Evolutionary conservation across 306 rosid genomes (phyloP), one percentile per base, ranked within the genome.

Genomic region (Vicia faba): DNA sequence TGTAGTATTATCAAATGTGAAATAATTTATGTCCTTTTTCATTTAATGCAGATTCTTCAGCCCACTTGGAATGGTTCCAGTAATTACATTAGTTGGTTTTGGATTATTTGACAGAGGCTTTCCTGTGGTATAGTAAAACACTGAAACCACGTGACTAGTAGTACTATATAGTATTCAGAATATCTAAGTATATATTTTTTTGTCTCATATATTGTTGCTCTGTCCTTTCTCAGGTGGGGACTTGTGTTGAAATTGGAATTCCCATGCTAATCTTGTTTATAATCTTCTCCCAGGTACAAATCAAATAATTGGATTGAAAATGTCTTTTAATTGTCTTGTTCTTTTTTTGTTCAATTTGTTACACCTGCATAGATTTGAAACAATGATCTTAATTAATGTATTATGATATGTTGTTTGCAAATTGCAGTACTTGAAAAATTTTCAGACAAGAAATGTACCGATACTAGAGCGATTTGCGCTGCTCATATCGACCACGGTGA

Each of bases 41-140:
- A 33, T 64, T 65, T 41, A 44, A 16, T 73, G 59, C 87, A 95
- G 99, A 75, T 95, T 95, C 84, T 95, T 95, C 84, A 95, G 99
- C 73, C 99, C 99, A n/a, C 92, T 95, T 70, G 97, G 96, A 70
- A 95, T 95, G 99, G 97, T 84, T 62, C 99, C 99, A 5, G 97
- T 95, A 64, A 95, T 95, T 55, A 84, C 99, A 59, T 80, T 95
- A 70, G 92, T 84, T 66, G 99, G 99, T 69, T 95, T 95, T 76
- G 99, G 99, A 69, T 73, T 90, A 75, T 90, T 95, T 79, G 99
- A 95, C 73, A 90, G 96, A 90, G 99, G 99, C 16, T 95, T 95
- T 80, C 95, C 91, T 51, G 80, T 95, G 99, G 99, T 95, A 91
- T 66, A 38, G 26, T 20, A 10, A 4, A 15, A 19, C 64, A 31